These are phyloP conservation scores for Knufia fluminis DNA, from an alignment of 2,329 filamentous ascomycete genomes.

Conservation along the genomic window DNA sequence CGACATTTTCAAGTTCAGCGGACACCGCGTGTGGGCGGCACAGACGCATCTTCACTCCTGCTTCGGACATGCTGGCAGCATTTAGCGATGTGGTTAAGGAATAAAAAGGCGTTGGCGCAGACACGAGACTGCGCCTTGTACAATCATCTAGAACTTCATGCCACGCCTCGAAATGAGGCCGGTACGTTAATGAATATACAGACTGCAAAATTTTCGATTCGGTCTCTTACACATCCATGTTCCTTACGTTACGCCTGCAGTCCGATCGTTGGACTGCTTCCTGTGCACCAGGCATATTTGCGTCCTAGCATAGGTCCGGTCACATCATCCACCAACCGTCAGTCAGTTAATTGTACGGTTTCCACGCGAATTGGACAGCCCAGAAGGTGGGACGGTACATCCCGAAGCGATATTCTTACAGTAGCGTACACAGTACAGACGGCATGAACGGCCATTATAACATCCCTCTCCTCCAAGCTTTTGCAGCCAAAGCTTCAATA, in stretches of 20 bases:
- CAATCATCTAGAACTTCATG: slow-evolving; percentile 4
- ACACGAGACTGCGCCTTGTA: slow-evolving; percentile 1
- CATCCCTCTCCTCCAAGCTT: slow-evolving; percentile 86
- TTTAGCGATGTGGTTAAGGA: slow-evolving; percentile 5
- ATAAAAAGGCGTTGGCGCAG: slow-evolving; percentile 5
- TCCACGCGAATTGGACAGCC: too few relatives aligned
- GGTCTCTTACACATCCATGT: neutral
- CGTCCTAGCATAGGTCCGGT: too few relatives aligned
- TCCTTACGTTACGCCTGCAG: too few relatives aligned
- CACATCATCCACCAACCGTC: too few relatives aligned
- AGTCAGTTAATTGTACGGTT: too few relatives aligned
- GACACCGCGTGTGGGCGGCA: neutral
- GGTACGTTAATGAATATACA: neutral
- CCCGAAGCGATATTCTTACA: neutral
- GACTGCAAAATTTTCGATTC: neutral
- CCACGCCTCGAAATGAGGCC: neutral
- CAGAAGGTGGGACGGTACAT: too few relatives aligned
- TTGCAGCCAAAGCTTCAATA: slow-evolving; percentile 72
- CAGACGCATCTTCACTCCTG: slow-evolving; percentile 9
- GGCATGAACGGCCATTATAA: slow-evolving; percentile 42
- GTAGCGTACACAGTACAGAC: neutral
- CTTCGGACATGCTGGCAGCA: slow-evolving; percentile 1
- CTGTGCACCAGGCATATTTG: too few relatives aligned
- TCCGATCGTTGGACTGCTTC: too few relatives aligned
- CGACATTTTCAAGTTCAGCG: neutral